Evolutionary conservation across 2,329 filamentous ascomycete species (phyloP).

Genomic region (Fusarium bactridioides): DNA sequence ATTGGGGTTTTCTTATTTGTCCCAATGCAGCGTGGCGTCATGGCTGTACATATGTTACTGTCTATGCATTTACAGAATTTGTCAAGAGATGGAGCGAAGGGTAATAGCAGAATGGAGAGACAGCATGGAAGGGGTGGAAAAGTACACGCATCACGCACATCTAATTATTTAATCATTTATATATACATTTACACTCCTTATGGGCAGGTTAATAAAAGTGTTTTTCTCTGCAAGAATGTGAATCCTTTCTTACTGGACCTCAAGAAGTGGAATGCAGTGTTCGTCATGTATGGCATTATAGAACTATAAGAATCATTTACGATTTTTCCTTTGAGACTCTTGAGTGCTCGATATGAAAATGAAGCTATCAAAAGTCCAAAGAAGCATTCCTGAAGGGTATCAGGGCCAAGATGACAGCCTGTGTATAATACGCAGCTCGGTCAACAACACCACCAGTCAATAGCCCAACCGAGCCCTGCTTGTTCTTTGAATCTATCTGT

Average conservation of each 20-base stretch:
- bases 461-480: constrained; percentile 51
- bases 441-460: constrained; percentile 50
- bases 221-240: not conserved
- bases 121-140: constrained; percentile 8
- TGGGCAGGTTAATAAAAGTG: not conserved
- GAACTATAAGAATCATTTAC: not conserved
- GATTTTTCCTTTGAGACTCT: not conserved
- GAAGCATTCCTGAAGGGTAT: constrained; percentile 51
- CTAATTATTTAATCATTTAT: constrained; percentile 7
- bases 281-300: not conserved
- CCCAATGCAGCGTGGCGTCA: constrained; percentile 26
- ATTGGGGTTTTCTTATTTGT: not conserved
- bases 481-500: constrained; percentile 48
- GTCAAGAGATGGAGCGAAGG: constrained; percentile 1
- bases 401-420: constrained; percentile 51
- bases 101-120: constrained; percentile 13
- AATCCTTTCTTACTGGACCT: not conserved
- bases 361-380: constrained; percentile 42
- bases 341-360: not conserved
- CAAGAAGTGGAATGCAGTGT: no score
- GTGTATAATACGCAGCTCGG: constrained; percentile 48
- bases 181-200: not conserved
- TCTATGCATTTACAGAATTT: constrained; percentile 4
- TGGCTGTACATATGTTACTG: constrained; percentile 5
- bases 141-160: constrained; percentile 1